These are phyloP conservation scores for Candida montana DNA, from an alignment of 805 yeast species.

Conservation along the genomic window DNA sequence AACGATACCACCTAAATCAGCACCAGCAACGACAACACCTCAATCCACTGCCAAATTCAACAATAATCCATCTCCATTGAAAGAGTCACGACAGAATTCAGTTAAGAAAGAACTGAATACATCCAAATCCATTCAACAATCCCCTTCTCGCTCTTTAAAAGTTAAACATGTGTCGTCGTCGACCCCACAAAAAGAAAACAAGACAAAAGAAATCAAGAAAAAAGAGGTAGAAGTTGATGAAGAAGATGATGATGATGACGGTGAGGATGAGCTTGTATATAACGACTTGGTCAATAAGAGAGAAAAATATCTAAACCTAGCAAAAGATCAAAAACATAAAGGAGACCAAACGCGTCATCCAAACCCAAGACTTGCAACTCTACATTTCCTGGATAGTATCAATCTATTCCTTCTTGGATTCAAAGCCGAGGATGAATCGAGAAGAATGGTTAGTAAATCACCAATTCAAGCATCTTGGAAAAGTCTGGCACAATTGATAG, in stretches of 20 bases:
- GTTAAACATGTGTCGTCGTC: too few relatives aligned
- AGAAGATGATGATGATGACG: background rate
- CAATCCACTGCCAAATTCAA: too few relatives aligned
- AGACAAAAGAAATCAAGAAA: background rate
- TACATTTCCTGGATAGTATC: constrained; percentile 16
- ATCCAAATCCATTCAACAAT: too few relatives aligned
- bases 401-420: constrained; percentile 19
- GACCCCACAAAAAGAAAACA: too few relatives aligned
- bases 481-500: constrained; percentile 14
- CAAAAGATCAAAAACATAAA: constrained; percentile 15
- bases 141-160: too few relatives aligned
- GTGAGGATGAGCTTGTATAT: background rate
- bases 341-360: constrained; percentile 12
- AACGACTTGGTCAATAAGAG: background rate
- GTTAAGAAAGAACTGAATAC: too few relatives aligned
- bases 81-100: too few relatives aligned
- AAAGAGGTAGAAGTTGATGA: too few relatives aligned
- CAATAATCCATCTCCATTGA: too few relatives aligned
- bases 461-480: constrained; percentile 16
- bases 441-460: constrained; percentile 11
- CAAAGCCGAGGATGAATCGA: constrained; percentile 18
- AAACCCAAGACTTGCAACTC: constrained; percentile 5
- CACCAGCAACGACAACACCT: too few relatives aligned
- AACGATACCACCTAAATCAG: too few relatives aligned
- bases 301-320: constrained; percentile 1